Evolutionary conservation across 2,329 filamentous ascomycete species (phyloP).

Genomic region (Aspergillus tanneri): DNA sequence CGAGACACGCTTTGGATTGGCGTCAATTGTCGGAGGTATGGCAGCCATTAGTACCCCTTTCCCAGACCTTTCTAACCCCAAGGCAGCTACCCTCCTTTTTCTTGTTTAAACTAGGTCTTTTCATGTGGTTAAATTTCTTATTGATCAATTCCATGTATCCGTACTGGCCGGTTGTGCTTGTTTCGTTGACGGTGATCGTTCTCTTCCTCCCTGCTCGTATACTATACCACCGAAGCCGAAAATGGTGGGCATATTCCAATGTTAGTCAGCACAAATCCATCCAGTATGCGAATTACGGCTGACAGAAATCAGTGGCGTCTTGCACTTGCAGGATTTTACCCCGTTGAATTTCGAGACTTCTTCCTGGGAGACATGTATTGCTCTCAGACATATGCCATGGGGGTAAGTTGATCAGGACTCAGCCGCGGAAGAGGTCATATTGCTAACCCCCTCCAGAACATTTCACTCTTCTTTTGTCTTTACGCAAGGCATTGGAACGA

Average conservation of each 20-base stretch:
- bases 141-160: conserved; percentile 68
- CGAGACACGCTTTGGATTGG: conserved; percentile 83
- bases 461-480: conserved; percentile 91
- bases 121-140: conserved; percentile 88
- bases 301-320: conserved; percentile 69
- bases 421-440: background rate
- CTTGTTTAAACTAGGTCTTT: conserved; percentile 69
- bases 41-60: background rate
- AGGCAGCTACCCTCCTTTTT: conserved; percentile 76
- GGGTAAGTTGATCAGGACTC: conserved; percentile 55
- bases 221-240: conserved; percentile 72
- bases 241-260: conserved; percentile 87
- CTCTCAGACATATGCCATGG: conserved; percentile 85
- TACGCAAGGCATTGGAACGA: conserved; percentile 77
- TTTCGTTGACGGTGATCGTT: conserved; percentile 65
- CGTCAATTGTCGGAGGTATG: conserved; percentile 72
- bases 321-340: conserved; percentile 79
- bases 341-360: conserved; percentile 95
- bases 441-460: conserved; percentile 58
- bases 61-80: conserved; percentile 16
- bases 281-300: conserved; percentile 8
- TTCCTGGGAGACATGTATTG: conserved; percentile 98
- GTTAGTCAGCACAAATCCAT: conserved; percentile 52
- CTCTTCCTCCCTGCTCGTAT: conserved; percentile 74
- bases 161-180: conserved; percentile 82